A percentile compares a stretch with the other conserved stretches of the same genome.
These are phyloP conservation scores for Circinella minor DNA, from an alignment of 371 early-diverging fungal genomes.

Conservation along the genomic window DNA sequence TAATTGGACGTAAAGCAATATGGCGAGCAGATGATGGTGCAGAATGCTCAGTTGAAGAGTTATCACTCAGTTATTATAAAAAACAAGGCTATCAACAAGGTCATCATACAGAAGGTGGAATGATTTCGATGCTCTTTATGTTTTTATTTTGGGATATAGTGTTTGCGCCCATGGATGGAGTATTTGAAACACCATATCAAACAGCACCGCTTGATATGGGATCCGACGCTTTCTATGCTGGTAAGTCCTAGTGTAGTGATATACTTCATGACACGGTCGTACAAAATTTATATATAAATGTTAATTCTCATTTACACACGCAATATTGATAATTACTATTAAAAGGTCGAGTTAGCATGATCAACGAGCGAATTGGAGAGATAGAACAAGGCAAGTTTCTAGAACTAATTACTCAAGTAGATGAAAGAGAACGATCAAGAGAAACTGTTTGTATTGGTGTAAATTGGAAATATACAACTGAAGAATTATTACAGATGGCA, in stretches of 20 bases:
- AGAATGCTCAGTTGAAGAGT: conserved; percentile 61
- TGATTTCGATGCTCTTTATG: conserved; percentile 64
- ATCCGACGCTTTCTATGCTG: conserved; percentile 70
- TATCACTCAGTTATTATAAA: conserved; percentile 65
- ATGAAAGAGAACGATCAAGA: conserved; percentile 53
- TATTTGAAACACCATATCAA: conserved; percentile 80
- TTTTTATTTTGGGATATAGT: conserved; percentile 79
- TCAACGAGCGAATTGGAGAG: conserved; percentile 57
- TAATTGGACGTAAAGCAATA: conserved; percentile 38
- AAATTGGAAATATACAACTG: conserved; percentile 60
- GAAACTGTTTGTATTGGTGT: conserved; percentile 63
- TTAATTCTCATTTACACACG: neutral
- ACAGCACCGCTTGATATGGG: conserved; percentile 71
- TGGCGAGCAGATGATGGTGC: conserved; percentile 60
- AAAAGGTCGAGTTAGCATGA: conserved; percentile 52
- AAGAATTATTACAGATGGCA: conserved; percentile 58
- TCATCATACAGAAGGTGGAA: conserved; percentile 70
- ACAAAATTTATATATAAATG: neutral
- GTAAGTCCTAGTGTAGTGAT: conserved; percentile 22
- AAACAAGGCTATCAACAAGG: conserved; percentile 59
- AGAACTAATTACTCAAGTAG: conserved; percentile 44
- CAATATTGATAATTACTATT: neutral
- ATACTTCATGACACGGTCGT: neutral
- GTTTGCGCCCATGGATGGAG: conserved; percentile 68
- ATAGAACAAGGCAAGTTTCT: conserved; percentile 46